Evolutionary conservation across 805 yeast species (phyloP), one percentile per base, ranked within the genome.

Genomic region (Candida maris): DNA sequence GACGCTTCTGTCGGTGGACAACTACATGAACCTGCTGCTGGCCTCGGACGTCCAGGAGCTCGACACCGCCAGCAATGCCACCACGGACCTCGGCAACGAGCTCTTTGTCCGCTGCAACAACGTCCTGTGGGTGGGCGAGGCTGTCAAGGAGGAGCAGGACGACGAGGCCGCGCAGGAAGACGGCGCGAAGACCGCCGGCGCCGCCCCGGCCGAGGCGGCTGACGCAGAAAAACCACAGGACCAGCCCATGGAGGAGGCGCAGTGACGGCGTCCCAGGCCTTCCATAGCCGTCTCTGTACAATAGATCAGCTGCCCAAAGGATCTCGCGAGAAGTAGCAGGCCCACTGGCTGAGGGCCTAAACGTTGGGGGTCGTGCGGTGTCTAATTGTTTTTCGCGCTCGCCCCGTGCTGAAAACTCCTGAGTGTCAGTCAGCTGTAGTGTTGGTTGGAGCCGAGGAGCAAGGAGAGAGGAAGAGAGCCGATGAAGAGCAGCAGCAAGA

Each of bases 31-130:
- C 51, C 46, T 93, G 22, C 88, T 85, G 54, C 61, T 89, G 27
- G 81, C 75, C 23, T 73, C 79, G 19, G 77, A 59, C 23, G 69
- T 77, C 3, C 41, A 46, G 19, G 81, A 75, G 52, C 45, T 56
- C 12, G 61, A 58, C 29, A 67, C 40, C 71, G 74, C 25, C 68
- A 64, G 32, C 75, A 58, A 61, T 5, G 41, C 45, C 26, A 42
- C 15, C 34, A 52, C 53, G 4, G 47, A 43, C 3, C 39, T 62
- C 7, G 56, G 57, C 4, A 57, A 54, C 16, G 96, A 89, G 49
- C 67, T 91, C 16, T 83, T 91, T 54, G 81, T 89, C 39, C 70
- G 97, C 55, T 89, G 97, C 59, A 89, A 89, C 56, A 89, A 91
- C 48, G 96, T 89, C 1, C 67, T 89, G 30, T 87, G 85, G 77